A percentile compares a stretch with the other conserved stretches of the same genome.
phyloP scores from a whole-genome alignment of 768 basidiomycete genomes.

The Suillus placidus region DNA sequence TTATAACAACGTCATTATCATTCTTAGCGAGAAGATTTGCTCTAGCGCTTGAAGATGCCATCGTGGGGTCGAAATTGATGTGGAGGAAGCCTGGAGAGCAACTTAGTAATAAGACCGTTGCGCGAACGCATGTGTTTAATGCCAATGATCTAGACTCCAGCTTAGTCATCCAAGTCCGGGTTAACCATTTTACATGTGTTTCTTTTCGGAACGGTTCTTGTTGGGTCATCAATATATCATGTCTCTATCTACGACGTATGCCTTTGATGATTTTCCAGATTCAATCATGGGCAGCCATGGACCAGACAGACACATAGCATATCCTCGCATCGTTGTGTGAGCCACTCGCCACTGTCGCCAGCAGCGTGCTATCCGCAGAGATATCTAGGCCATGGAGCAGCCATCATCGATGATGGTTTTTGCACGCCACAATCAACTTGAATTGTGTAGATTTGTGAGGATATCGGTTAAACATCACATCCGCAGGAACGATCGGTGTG shows the following conservation, averaged over 20 bases:
- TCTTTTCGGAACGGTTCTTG: background rate
- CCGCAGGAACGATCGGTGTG: background rate
- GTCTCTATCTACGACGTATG: background rate
- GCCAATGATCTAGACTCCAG: background rate
- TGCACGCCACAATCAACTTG: background rate
- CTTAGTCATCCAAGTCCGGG: background rate
- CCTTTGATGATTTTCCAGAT: background rate
- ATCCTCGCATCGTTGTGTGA: background rate
- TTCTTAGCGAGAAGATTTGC: slow-evolving; percentile 67
- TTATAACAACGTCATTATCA: slow-evolving; percentile 89
- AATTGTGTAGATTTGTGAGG: background rate
- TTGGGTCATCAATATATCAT: no score
- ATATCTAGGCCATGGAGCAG: background rate
- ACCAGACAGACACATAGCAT: background rate
- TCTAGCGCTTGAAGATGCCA: slow-evolving; percentile 41
- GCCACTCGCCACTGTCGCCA: background rate
- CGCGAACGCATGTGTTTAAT: background rate
- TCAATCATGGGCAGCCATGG: background rate
- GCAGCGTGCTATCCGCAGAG: background rate
- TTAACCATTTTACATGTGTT: background rate
- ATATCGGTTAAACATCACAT: background rate
- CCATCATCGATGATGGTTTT: background rate
- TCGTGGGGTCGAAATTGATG: slow-evolving; percentile 12
- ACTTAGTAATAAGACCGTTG: background rate
- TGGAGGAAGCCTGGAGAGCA: background rate